Evolutionary conservation across 371 early-diverging fungal genomes (phyloP).

Genomic region (Mortierella polycephala): DNA sequence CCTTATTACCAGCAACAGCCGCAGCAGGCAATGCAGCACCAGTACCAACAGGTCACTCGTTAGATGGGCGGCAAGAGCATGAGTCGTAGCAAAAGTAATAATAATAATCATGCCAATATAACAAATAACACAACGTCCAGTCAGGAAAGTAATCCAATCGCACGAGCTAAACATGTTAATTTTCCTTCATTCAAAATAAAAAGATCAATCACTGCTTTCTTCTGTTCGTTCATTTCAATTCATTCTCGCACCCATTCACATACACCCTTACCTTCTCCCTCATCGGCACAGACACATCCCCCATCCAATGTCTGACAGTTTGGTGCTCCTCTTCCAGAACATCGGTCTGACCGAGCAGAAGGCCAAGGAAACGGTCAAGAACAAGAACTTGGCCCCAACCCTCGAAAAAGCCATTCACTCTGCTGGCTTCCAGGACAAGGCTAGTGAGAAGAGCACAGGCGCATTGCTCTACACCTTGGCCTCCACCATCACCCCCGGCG

Average conservation of each 20-base stretch:
- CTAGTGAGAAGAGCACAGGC: conserved; percentile 74
- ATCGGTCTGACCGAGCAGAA: conserved; percentile 92
- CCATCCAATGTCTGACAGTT: conserved; percentile 57
- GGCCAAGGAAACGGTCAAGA: conserved; percentile 94
- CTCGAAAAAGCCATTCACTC: conserved; percentile 73
- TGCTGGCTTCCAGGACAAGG: conserved; percentile 68
- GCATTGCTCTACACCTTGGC: conserved; percentile 89
- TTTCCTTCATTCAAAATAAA: neutral
- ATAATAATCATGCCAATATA: neutral
- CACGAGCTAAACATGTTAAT: no score
- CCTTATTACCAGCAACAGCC: conserved; percentile 34
- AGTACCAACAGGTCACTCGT: conserved; percentile 39
- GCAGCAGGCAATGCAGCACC: conserved; percentile 16
- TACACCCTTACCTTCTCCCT: neutral
- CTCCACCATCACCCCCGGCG: conserved; percentile 84
- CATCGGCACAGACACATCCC: neutral
- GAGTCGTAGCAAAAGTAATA: neutral
- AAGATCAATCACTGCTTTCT: neutral
- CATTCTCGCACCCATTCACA: neutral
- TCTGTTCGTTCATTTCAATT: neutral
- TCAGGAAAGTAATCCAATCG: no score
- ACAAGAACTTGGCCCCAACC: conserved; percentile 90
- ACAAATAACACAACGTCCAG: neutral
- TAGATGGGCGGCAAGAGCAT: neutral
- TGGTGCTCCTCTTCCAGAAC: conserved; percentile 77